Evolutionary conservation across 2,329 filamentous ascomycete genomes (phyloP).

Genomic region (Trichoderma sp.): DNA sequence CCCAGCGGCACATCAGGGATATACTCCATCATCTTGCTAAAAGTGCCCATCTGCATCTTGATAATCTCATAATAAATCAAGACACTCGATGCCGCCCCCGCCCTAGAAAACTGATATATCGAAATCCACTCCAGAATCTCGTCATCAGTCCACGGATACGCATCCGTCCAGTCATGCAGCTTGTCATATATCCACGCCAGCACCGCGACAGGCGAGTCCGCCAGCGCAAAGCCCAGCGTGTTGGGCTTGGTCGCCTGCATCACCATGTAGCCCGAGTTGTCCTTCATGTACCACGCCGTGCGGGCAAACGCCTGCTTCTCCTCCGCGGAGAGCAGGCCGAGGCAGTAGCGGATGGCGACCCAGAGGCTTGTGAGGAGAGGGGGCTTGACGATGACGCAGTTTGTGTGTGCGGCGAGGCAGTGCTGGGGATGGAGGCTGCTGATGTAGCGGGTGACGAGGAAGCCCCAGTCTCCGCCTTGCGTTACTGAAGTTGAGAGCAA

Average conservation of each 20-base stretch:
- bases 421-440: conserved; percentile 58
- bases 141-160: conserved; percentile 73
- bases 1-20: conserved; percentile 47
- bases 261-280: conserved; percentile 49
- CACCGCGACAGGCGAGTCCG: conserved; percentile 69
- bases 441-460: conserved; percentile 64
- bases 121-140: conserved; percentile 75
- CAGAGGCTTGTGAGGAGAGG: conserved; percentile 51
- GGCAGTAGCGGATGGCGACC: conserved; percentile 57
- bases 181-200: conserved; percentile 84
- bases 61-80: conserved; percentile 72
- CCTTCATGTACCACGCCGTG: conserved; percentile 56
- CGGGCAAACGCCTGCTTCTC: conserved; percentile 52
- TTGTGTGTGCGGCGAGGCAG: conserved; percentile 59
- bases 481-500: conserved; percentile 39
- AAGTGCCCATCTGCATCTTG: conserved; percentile 43
- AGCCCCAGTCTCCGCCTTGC: conserved; percentile 74
- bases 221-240: conserved; percentile 69
- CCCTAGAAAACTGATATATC: conserved; percentile 70
- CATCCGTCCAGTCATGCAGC: conserved; percentile 73
- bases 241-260: conserved; percentile 66
- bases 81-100: conserved; percentile 67
- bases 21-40: conserved; percentile 34
- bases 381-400: conserved; percentile 41
- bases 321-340: conserved; percentile 51